These are phyloP conservation scores for Phylloporus sp. DNA, from an alignment of 768 basidiomycete species.

Conservation along the genomic window DNA sequence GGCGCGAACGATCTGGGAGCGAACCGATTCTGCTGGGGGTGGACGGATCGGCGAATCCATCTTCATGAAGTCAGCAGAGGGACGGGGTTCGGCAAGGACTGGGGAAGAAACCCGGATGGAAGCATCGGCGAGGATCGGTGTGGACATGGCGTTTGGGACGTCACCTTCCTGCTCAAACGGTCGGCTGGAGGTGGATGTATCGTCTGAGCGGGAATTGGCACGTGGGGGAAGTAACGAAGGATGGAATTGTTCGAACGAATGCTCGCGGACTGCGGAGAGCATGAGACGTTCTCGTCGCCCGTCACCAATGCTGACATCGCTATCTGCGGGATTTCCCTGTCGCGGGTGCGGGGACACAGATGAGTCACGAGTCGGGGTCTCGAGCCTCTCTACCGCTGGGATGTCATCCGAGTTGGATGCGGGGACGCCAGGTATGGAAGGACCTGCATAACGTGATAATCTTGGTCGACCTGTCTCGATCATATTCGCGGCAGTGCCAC, in stretches of 20 bases:
- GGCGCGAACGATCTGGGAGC: constrained; percentile 35
- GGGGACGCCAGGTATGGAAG: constrained; percentile 16
- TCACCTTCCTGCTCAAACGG: constrained; percentile 22
- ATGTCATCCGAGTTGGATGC: constrained; percentile 27
- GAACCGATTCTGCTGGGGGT: constrained; percentile 32
- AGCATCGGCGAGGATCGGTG: constrained; percentile 24
- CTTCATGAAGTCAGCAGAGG: constrained; percentile 44
- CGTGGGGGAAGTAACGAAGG: constrained; percentile 12
- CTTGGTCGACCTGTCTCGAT: constrained; percentile 10
- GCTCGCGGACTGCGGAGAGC: constrained; percentile 24
- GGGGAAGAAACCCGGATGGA: constrained; percentile 32
- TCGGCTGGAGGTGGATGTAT: constrained; percentile 23
- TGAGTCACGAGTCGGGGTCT: too few species aligned
- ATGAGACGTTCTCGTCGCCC: constrained; percentile 23
- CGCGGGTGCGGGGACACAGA: constrained; percentile 23
- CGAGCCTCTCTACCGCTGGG: constrained; percentile 27
- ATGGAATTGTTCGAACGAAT: constrained; percentile 17
- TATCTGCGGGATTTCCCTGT: constrained; percentile 14
- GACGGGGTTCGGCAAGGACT: constrained; percentile 37
- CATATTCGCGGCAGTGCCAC: background rate
- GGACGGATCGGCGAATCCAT: constrained; percentile 43
- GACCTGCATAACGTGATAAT: constrained; percentile 21
- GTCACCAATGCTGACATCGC: constrained; percentile 18
- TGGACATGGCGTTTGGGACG: constrained; percentile 27
- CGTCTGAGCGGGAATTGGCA: constrained; percentile 18